Evolutionary conservation across 176 grass and related monocot species (phyloP).

Genomic region (Oryza meyeriana): DNA sequence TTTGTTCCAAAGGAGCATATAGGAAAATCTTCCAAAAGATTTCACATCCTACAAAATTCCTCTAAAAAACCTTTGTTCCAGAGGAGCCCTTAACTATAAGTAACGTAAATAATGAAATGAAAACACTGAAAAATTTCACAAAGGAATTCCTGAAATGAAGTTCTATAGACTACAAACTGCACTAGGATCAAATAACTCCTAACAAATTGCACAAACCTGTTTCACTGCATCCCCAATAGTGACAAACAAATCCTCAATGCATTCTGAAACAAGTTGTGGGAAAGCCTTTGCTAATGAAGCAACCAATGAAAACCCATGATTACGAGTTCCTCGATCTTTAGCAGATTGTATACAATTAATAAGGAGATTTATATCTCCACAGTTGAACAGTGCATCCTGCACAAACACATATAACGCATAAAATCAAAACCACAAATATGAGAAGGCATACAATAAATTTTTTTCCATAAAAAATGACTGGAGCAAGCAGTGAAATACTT

Average conservation of each 20-base stretch:
- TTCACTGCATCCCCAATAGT: conserved; percentile 84
- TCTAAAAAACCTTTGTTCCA: too few species aligned
- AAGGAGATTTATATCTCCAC: conserved; percentile 53
- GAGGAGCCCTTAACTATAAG: background rate
- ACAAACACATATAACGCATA: conserved; percentile 33
- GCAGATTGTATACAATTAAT: conserved; percentile 54
- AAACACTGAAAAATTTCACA: conserved; percentile 18
- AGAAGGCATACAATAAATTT: background rate
- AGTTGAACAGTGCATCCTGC: conserved; percentile 68
- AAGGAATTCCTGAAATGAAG: background rate
- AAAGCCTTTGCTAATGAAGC: conserved; percentile 72
- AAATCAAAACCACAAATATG: conserved; percentile 8
- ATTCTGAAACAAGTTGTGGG: conserved; percentile 63
- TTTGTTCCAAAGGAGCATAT: too few species aligned
- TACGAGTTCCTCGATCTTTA: conserved; percentile 53
- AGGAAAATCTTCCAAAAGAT: too few species aligned
- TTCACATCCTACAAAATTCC: too few species aligned
- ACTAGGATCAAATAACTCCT: background rate
- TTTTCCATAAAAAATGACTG: background rate
- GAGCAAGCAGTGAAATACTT: conserved; percentile 44
- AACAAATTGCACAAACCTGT: conserved; percentile 56
- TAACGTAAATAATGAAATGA: background rate
- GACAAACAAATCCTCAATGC: conserved; percentile 69
- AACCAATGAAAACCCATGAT: conserved; percentile 73
- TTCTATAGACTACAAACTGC: background rate